Conservation (phyloP, 495 filamentous ascomycete genomes). For the Penicillium canescens region DNA sequence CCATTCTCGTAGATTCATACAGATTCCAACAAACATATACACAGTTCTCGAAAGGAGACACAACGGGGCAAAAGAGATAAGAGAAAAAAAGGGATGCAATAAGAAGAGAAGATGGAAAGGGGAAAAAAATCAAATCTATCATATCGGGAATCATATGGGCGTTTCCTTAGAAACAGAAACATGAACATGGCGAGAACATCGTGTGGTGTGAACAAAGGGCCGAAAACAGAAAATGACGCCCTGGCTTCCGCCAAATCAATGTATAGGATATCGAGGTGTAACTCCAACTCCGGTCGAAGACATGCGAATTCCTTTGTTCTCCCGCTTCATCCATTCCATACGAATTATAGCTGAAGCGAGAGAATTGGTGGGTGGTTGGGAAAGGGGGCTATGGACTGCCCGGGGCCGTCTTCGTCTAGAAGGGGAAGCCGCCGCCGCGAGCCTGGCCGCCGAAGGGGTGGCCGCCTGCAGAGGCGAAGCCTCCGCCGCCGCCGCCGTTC, state of each 20-base stretch:
- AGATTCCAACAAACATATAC: constrained; percentile 5
- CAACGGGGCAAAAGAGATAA: background rate
- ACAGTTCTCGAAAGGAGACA: background rate
- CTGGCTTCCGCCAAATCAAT: constrained; percentile 1
- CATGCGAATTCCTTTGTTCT: constrained; percentile 8
- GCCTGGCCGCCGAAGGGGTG: constrained; percentile 39
- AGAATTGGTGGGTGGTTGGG: constrained; percentile 3
- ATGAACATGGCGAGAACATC: constrained; percentile 3
- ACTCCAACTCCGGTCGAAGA: constrained; percentile 13
- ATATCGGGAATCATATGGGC: constrained; percentile 14
- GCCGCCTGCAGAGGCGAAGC: constrained; percentile 46
- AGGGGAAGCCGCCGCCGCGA: constrained; percentile 38
- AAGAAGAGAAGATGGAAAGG: background rate
- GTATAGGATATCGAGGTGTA: constrained; percentile 7
- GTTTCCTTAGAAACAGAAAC: constrained; percentile 6
- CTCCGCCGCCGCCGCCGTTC: constrained; percentile 46
- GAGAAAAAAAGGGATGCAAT: background rate
- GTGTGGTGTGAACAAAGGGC: constrained; percentile 2
- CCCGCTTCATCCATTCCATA: background rate
- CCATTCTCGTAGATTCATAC: background rate
- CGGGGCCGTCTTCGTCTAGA: constrained; percentile 23
- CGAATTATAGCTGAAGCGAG: background rate
- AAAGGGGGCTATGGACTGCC: background rate
- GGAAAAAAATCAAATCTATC: constrained; percentile 8
- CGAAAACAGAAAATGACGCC: constrained; percentile 17